These are phyloP conservation scores for Schizosaccharomyces pombe DNA, from an alignment of 805 yeast genomes.

Conservation along the genomic window DNA sequence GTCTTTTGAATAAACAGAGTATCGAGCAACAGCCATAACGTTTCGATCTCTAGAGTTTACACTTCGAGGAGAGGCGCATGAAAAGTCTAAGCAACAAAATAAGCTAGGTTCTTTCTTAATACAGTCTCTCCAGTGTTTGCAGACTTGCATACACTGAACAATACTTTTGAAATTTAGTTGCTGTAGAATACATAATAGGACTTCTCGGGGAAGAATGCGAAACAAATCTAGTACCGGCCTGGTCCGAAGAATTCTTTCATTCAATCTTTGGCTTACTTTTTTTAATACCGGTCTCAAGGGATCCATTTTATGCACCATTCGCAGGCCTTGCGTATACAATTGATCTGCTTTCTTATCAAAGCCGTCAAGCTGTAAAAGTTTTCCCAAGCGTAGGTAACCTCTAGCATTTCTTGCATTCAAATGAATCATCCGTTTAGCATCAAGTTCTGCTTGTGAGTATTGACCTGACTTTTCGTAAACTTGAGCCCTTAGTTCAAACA, in stretches of 20 bases:
- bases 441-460: not conserved
- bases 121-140: not conserved
- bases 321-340: not conserved
- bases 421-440: conserved; percentile 3
- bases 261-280: not conserved
- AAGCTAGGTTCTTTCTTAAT: not conserved
- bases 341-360: not conserved
- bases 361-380: not conserved
- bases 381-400: not conserved
- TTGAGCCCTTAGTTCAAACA: not conserved
- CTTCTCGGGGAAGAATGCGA: not conserved
- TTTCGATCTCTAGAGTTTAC: not conserved
- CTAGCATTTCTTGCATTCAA: not conserved
- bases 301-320: conserved; percentile 1
- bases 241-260: not conserved
- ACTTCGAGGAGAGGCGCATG: not conserved
- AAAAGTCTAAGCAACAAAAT: not conserved
- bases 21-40: not conserved
- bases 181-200: not conserved
- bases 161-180: not conserved
- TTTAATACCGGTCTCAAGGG: not conserved
- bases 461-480: not conserved
- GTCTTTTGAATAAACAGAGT: not conserved
- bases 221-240: not conserved
- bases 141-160: not conserved